A percentile compares a stretch with the other conserved stretches of the same genome.
These are phyloP conservation scores for Barnettozyma wickerhamii DNA, from an alignment of 805 yeast species.

Conservation along the genomic window DNA sequence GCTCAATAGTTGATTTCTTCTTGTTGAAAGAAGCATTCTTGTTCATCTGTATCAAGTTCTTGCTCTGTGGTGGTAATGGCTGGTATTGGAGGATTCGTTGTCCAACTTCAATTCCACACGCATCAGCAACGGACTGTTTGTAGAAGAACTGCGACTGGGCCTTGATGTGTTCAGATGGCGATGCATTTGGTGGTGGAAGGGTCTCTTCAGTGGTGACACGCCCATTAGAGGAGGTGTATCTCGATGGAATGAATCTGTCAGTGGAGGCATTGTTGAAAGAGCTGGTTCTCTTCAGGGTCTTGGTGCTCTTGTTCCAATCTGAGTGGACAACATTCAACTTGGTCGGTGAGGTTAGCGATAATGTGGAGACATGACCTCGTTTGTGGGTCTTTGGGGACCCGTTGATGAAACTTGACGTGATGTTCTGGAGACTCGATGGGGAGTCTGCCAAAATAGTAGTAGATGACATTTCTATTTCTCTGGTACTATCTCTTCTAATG, in stretches of 20 bases:
- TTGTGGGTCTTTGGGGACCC: constrained; percentile 16
- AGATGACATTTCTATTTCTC: background rate
- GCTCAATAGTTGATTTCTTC: constrained; percentile 42
- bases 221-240: constrained; percentile 46
- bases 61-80: constrained; percentile 69
- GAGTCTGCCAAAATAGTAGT: constrained; percentile 14
- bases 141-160: constrained; percentile 46
- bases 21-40: constrained; percentile 20
- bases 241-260: constrained; percentile 60
- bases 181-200: constrained; percentile 42
- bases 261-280: constrained; percentile 24
- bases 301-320: constrained; percentile 30
- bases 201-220: constrained; percentile 36
- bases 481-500: background rate
- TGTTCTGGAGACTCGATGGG: constrained; percentile 14
- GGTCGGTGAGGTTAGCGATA: constrained; percentile 42
- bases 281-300: constrained; percentile 19
- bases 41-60: constrained; percentile 22
- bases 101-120: constrained; percentile 84
- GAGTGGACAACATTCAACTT: constrained; percentile 40
- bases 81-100: constrained; percentile 82
- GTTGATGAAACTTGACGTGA: constrained; percentile 8
- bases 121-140: constrained; percentile 84
- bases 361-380: constrained; percentile 29
- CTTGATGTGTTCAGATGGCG: constrained; percentile 39